These are phyloP conservation scores for Alternaria atra DNA, from an alignment of 2,329 filamentous ascomycete species.

Conservation along the genomic window DNA sequence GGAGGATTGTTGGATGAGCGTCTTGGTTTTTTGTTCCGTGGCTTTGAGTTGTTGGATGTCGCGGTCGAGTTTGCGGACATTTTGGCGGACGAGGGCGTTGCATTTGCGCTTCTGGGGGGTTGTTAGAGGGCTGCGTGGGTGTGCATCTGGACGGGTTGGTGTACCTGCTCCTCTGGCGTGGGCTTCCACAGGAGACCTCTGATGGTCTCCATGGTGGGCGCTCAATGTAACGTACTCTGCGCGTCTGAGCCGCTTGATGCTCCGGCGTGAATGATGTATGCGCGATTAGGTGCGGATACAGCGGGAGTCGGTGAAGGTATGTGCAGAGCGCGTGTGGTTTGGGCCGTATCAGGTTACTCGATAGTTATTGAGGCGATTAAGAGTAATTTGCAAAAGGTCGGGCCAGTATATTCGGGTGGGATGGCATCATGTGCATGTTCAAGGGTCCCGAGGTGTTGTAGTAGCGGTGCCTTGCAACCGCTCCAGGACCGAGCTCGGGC, in stretches of 20 bases:
- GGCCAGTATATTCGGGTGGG: constrained; percentile 1
- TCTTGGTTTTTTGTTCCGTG: constrained; percentile 77
- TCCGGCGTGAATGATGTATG: background rate
- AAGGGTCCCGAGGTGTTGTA: constrained; percentile 15
- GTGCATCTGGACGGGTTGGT: constrained; percentile 26
- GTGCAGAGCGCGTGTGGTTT: background rate
- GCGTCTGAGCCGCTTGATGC: background rate
- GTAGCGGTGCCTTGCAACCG: constrained; percentile 28
- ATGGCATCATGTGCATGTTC: constrained; percentile 12
- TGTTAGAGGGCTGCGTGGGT: constrained; percentile 19
- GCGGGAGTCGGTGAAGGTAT: constrained; percentile 8
- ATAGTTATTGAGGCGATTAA: background rate
- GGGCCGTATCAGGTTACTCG: background rate
- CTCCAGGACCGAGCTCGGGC: constrained; percentile 27
- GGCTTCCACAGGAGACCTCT: constrained; percentile 89
- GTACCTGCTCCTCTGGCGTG: constrained; percentile 90
- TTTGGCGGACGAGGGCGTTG: constrained; percentile 85
- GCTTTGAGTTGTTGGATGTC: constrained; percentile 82
- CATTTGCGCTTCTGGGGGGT: constrained; percentile 85
- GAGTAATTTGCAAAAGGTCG: background rate
- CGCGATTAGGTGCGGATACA: constrained; percentile 4
- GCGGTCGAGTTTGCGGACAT: constrained; percentile 93
- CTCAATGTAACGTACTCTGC: background rate
- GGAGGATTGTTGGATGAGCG: constrained; percentile 83
- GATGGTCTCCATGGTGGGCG: constrained; percentile 78